These are phyloP conservation scores for Leptographium procerum DNA, from an alignment of 2,329 filamentous ascomycete species.

Conservation along the genomic window DNA sequence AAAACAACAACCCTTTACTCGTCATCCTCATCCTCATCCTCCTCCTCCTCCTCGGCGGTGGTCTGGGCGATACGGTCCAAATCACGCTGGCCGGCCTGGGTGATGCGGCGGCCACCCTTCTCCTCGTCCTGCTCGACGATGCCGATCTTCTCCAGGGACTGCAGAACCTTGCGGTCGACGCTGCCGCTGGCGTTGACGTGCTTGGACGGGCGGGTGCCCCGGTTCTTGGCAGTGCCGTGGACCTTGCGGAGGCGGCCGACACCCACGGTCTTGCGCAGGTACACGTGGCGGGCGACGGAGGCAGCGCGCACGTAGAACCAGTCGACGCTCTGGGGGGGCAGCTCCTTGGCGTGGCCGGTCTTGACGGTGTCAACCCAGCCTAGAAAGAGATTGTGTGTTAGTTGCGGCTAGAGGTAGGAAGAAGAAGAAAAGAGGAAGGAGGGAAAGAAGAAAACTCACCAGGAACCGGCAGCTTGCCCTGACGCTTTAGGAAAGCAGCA, in stretches of 20 bases:
- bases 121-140: slow-evolving; percentile 97
- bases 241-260: slow-evolving; percentile 84
- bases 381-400: slow-evolving; percentile 23
- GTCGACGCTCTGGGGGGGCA: slow-evolving; percentile 95
- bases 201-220: slow-evolving; percentile 78
- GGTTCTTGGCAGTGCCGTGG: slow-evolving; percentile 96
- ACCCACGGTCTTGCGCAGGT: slow-evolving; percentile 98
- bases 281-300: slow-evolving; percentile 93
- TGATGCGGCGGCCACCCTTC: slow-evolving; percentile 97
- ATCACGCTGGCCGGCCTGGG: slow-evolving; percentile 96
- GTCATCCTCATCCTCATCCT: slow-evolving; percentile 47
- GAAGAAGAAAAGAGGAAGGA: slow-evolving; percentile 10
- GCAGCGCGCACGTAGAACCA: slow-evolving; percentile 92
- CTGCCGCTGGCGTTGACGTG: slow-evolving; percentile 92
- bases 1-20: slow-evolving; percentile 16
- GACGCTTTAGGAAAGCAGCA: slow-evolving; percentile 82
- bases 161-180: slow-evolving; percentile 95
- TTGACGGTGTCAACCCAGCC: slow-evolving; percentile 99
- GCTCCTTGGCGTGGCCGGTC: slow-evolving; percentile 92
- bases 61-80: slow-evolving; percentile 90
- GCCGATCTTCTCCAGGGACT: slow-evolving; percentile 98
- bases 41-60: slow-evolving; percentile 61
- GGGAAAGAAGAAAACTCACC: slow-evolving; percentile 35
- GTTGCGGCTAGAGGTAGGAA: background rate
- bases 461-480: slow-evolving; percentile 85